Evolutionary conservation across 352 stramenopile genomes (phyloP).

Genomic region (Pythium plurisporium): DNA sequence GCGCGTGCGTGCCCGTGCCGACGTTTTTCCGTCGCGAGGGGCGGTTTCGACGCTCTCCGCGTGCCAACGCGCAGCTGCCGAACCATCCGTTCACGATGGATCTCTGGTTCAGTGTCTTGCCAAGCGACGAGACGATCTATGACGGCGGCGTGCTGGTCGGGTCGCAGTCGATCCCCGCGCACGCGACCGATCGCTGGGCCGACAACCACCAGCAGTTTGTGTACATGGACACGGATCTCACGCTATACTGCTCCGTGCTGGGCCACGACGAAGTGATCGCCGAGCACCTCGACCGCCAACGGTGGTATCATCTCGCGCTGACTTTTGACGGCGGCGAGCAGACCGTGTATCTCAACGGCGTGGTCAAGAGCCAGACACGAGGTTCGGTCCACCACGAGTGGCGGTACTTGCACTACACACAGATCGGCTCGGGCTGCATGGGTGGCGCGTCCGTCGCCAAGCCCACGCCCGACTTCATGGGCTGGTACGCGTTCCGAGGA

Average conservation of each 20-base stretch:
- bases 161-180: conserved; percentile 16
- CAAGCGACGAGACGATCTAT: conserved; percentile 4
- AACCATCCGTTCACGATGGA: conserved; percentile 23
- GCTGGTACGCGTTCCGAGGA: conserved; percentile 70
- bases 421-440: conserved; percentile 57
- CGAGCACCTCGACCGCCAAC: background rate
- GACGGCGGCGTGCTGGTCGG: conserved; percentile 30
- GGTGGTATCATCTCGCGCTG: conserved; percentile 13
- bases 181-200: conserved; percentile 1
- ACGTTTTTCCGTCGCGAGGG: conserved; percentile 18
- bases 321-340: conserved; percentile 17
- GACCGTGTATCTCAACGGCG: conserved; percentile 13
- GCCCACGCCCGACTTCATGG: conserved; percentile 46
- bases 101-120: conserved; percentile 29
- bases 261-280: conserved; percentile 6
- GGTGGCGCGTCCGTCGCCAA: conserved; percentile 35
- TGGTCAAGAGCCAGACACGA: background rate
- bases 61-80: background rate
- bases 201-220: conserved; percentile 28
- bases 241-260: conserved; percentile 31
- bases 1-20: conserved; percentile 15
- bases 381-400: conserved; percentile 27
- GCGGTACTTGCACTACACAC: conserved; percentile 41
- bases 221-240: conserved; percentile 16
- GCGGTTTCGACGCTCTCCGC: background rate